A percentile compares a stretch with the other conserved stretches of the same genome.
Evolutionary conservation across 345 rosid genomes (phyloP).

Genomic region (Populus davidiana): DNA sequence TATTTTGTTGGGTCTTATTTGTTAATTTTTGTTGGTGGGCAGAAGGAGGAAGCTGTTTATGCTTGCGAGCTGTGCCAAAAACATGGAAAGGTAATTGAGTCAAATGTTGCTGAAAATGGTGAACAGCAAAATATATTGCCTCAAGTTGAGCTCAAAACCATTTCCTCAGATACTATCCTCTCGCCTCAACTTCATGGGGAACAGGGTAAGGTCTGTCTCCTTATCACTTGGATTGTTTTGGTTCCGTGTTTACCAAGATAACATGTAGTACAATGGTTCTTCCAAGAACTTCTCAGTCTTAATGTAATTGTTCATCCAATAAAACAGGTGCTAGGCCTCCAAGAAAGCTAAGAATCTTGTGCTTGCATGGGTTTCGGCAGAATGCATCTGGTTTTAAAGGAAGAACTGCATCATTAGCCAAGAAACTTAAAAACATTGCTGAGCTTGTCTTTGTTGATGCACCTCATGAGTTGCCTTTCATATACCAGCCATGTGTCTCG

Average conservation of each 20-base stretch:
- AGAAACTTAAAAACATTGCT: conserved; percentile 76
- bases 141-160: conserved; percentile 13
- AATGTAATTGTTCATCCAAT: conserved; percentile 1
- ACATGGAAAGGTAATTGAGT: conserved; percentile 41
- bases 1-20: conserved; percentile 14
- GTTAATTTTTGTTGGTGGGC: conserved; percentile 27
- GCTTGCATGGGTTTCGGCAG: conserved; percentile 96
- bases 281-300: background rate
- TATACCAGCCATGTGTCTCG: conserved; percentile 45
- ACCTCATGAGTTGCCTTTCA: conserved; percentile 74
- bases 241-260: conserved; percentile 3
- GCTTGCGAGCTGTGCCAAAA: conserved; percentile 82
- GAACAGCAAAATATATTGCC: conserved; percentile 11
- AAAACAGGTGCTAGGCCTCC: conserved; percentile 36
- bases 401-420: conserved; percentile 84
- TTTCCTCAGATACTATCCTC: conserved; percentile 24
- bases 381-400: conserved; percentile 91
- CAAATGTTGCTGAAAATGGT: conserved; percentile 24
- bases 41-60: conserved; percentile 54
- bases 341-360: conserved; percentile 73
- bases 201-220: conserved; percentile 64
- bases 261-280: background rate
- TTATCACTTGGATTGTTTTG: background rate
- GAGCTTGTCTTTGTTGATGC: conserved; percentile 81
- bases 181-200: conserved; percentile 29